Evolutionary conservation across 495 filamentous ascomycete genomes (phyloP).

Genomic region (Xylaria telfairii): DNA sequence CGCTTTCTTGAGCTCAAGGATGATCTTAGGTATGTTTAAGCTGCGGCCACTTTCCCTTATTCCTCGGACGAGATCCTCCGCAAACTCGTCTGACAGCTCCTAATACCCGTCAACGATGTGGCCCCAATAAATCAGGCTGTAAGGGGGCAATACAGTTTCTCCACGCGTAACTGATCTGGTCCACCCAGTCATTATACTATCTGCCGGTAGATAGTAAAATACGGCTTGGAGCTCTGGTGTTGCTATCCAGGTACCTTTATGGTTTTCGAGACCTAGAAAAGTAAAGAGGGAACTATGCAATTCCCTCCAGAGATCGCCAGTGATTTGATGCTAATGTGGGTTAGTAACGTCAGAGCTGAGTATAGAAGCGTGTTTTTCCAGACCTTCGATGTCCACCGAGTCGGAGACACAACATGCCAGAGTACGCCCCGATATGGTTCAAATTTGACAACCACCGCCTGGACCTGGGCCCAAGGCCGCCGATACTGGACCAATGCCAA

Average conservation of each 20-base stretch:
- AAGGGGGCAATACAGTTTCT: slow-evolving; percentile 5
- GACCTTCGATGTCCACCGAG: background rate
- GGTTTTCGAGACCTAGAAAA: background rate
- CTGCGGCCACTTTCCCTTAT: background rate
- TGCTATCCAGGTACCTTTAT: slow-evolving; percentile 5
- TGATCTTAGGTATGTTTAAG: background rate
- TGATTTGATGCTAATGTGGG: background rate
- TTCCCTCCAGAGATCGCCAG: background rate
- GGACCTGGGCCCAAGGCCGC: background rate
- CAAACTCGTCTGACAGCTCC: background rate
- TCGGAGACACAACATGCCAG: background rate
- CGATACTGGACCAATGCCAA: background rate
- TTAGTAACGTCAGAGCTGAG: background rate
- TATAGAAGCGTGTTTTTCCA: background rate
- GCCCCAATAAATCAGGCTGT: background rate
- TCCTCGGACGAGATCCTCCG: background rate
- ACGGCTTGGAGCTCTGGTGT: slow-evolving; percentile 7
- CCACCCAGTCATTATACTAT: background rate
- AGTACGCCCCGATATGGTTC: background rate
- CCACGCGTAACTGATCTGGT: background rate
- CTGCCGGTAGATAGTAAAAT: slow-evolving; percentile 5
- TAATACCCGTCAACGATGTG: background rate
- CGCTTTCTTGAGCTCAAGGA: slow-evolving; percentile 1
- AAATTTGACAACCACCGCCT: background rate
- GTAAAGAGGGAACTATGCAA: background rate